Evolutionary conservation across 163 green algal species (phyloP), one percentile per base, ranked within the genome.

Genomic region (Chlorella variabilis): DNA sequence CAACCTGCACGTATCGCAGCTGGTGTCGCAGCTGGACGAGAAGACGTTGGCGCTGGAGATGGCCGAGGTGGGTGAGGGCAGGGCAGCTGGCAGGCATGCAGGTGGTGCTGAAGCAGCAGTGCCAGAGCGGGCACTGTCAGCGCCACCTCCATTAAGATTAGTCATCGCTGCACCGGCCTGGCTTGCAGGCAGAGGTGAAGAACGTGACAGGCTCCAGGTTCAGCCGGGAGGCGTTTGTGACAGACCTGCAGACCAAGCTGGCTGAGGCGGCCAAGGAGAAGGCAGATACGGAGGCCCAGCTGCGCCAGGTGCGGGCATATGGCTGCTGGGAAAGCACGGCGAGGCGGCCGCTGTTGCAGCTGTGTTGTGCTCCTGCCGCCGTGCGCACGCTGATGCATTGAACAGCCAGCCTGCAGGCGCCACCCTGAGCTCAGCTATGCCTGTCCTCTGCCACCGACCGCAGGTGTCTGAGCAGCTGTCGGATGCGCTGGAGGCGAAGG

Each of bases 1-100:
- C 27, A 59, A 58, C 36, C 36, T 33, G 78, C 69, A 69, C 0
- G 51, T 69, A 31, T 31, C 31, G 33, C 31, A 61, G 68, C 68
- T 77, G 56, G 15, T 45, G 25, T 33, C 56, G 11, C 41, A 73
- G 41, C 68, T 77, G 38, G 78, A 79, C 2, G 42, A 59, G 42
- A 59, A 79, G 58, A 54, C 66, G 20, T n/a, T 39, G 36, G 51
- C 36, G 56, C 73, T 80, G 56, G 54, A 80, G 73, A 56, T 27
- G 25, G 38, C 36, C 1, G 23, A 80, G 73, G 73, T 80, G 73
- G 13, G 63, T n/a, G 18, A n/a, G 34, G 34, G 4, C 2, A n/a
- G n/a, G n/a, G 59, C 59, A 23, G 29, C 4, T 3, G 31, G 29
- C 29, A 9, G n/a, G n/a, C n/a, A n/a, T 41, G 59, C 59, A 39